A percentile compares a stretch with the other conserved stretches of the same genome.
Conservation (phyloP, 2,329 filamentous ascomycete genomes). For the Coniochaeta pulveracea region DNA sequence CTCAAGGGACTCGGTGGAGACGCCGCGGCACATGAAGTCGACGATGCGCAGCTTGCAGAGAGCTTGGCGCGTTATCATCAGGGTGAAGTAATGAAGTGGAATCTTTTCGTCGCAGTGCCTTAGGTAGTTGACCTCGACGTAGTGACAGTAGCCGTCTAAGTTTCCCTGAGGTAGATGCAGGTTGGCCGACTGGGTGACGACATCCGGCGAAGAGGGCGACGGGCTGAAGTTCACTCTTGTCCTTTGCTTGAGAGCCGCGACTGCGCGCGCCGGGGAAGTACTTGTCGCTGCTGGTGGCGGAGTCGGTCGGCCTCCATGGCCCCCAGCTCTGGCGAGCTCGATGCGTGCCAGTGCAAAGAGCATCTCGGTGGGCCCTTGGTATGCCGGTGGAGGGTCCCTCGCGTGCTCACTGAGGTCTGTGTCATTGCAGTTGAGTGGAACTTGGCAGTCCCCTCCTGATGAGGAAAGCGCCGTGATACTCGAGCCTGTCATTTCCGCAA, state of each 20-base stretch:
- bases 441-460: conserved; percentile 39
- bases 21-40: conserved; percentile 37
- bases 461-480: conserved; percentile 42
- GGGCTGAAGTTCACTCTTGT: conserved; percentile 18
- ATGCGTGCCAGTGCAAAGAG: conserved; percentile 45
- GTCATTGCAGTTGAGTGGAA: conserved; percentile 52
- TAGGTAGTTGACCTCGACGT: conserved; percentile 46
- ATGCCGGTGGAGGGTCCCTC: conserved; percentile 38
- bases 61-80: conserved; percentile 43
- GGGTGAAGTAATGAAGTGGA: conserved; percentile 46
- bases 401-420: conserved; percentile 45
- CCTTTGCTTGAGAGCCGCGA: conserved; percentile 7
- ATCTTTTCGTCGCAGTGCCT: conserved; percentile 45
- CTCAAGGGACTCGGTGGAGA: conserved; percentile 22
- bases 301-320: conserved; percentile 23
- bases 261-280: no score
- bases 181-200: conserved; percentile 35
- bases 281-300: conserved; percentile 15
- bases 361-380: conserved; percentile 46
- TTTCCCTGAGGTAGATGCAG: conserved; percentile 39
- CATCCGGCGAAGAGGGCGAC: conserved; percentile 27
- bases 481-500: conserved; percentile 54
- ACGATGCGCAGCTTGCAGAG: conserved; percentile 46
- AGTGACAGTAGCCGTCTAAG: conserved; percentile 39
- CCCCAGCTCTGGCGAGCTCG: conserved; percentile 44